These are phyloP conservation scores for Striga asiatica DNA, from an alignment of 257 asterid species.

Conservation along the genomic window DNA sequence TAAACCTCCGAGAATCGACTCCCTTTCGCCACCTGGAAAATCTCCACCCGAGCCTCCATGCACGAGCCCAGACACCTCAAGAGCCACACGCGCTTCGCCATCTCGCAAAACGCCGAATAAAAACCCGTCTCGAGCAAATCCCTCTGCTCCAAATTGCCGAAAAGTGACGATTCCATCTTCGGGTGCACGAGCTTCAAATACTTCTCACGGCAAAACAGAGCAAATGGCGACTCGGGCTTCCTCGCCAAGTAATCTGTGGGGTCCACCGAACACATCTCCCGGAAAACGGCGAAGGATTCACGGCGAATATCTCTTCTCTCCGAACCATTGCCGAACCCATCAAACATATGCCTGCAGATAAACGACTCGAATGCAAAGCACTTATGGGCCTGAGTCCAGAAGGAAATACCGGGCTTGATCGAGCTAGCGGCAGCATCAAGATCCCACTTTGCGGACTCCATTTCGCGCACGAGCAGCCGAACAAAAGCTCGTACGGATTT, in stretches of 20 bases:
- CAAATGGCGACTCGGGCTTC: constrained; percentile 60
- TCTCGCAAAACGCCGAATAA: constrained; percentile 42
- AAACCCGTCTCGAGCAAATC: constrained; percentile 44
- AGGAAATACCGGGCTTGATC: constrained; percentile 40
- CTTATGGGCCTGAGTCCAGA: constrained; percentile 35
- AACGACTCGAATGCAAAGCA: constrained; percentile 66
- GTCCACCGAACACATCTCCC: constrained; percentile 40
- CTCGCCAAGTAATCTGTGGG: constrained; percentile 46
- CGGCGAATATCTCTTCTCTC: constrained; percentile 15
- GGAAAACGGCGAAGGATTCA: constrained; percentile 34
- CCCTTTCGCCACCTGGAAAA: constrained; percentile 44
- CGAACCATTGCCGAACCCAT: constrained; percentile 43
- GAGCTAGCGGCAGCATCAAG: constrained; percentile 50
- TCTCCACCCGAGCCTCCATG: constrained; percentile 32
- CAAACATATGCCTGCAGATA: constrained; percentile 55
- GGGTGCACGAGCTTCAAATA: constrained; percentile 53
- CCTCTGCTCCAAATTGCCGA: constrained; percentile 42
- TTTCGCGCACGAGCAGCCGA: constrained; percentile 36
- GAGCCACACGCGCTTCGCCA: constrained; percentile 76
- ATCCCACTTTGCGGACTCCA: constrained; percentile 64
- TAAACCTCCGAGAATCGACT: constrained; percentile 55
- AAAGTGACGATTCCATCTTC: constrained; percentile 61
- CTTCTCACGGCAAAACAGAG: constrained; percentile 46
- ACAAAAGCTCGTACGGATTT: constrained; percentile 50
- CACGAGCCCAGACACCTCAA: constrained; percentile 66